Evolutionary conservation across 352 stramenopile species (phyloP).

Genomic region (Pythium folliculosum): DNA sequence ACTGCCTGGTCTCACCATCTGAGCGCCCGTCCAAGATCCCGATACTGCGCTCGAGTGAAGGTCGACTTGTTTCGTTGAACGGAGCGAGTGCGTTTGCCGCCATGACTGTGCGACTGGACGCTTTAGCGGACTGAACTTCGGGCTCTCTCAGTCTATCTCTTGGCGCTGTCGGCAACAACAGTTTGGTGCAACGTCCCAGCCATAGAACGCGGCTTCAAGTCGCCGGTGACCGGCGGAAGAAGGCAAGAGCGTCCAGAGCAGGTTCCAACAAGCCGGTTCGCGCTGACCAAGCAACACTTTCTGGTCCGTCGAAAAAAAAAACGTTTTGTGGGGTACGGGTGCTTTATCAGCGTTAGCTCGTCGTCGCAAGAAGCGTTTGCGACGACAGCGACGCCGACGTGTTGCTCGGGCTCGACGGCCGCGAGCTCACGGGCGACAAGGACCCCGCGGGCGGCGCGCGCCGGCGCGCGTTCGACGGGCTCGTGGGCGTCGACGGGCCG

Average conservation of each 20-base stretch:
- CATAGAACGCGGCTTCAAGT: too few relatives aligned
- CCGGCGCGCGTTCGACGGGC: slow-evolving; percentile 4
- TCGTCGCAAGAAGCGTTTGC: too few relatives aligned
- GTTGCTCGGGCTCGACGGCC: slow-evolving; percentile 5
- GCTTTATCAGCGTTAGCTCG: background rate
- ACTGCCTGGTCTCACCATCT: background rate
- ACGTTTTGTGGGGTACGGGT: background rate
- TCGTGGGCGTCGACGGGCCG: background rate
- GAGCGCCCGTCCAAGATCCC: too few relatives aligned
- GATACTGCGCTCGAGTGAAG: background rate
- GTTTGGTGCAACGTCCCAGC: too few relatives aligned
- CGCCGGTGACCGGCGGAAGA: too few relatives aligned
- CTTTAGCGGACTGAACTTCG: background rate
- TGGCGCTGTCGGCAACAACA: too few relatives aligned
- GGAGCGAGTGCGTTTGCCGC: too few relatives aligned
- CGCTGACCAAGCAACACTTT: background rate
- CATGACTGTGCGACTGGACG: background rate
- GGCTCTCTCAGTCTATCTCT: background rate
- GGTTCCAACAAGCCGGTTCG: background rate
- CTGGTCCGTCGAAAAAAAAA: background rate
- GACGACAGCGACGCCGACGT: background rate
- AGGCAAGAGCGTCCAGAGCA: too few relatives aligned
- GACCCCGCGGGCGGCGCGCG: background rate
- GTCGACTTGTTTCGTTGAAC: background rate
- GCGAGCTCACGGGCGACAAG: background rate